Percentiles rank a stretch among this genome's conserved stretches.
phyloP scores from a whole-genome alignment of 2,329 filamentous ascomycete genomes.

The Ambrosiella xylebori region DNA sequence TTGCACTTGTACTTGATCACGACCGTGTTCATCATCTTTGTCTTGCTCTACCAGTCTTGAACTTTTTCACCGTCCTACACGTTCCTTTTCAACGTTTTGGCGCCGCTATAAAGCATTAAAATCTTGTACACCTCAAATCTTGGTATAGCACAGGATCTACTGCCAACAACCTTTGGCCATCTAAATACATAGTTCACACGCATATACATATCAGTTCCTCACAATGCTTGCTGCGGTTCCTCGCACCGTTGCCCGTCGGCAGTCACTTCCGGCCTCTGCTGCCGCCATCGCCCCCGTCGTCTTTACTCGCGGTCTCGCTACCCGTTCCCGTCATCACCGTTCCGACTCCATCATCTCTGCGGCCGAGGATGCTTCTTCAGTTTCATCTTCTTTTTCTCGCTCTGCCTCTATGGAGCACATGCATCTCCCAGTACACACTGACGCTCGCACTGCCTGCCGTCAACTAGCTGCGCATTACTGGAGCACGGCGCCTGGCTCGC shows the following conservation, averaged over 20 bases:
- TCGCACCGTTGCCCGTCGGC: conserved; percentile 10
- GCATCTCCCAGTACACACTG: conserved; percentile 11
- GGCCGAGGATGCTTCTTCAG: not conserved
- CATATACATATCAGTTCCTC: not conserved
- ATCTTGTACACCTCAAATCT: not conserved
- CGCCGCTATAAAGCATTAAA: no score
- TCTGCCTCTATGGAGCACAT: conserved; percentile 10
- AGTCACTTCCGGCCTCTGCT: conserved; percentile 11
- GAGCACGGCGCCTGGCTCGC: conserved; percentile 10
- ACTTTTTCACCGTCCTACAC: no score
- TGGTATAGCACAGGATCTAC: not conserved
- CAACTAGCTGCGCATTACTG: conserved; percentile 13
- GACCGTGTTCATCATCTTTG: no score
- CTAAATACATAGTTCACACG: not conserved
- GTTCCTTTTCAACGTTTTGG: no score
- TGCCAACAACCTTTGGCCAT: not conserved
- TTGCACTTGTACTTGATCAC: no score
- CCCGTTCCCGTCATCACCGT: conserved; percentile 11
- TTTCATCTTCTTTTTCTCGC: conserved; percentile 5
- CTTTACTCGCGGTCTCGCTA: conserved; percentile 10
- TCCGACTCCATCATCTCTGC: not conserved
- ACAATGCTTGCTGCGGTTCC: conserved; percentile 10
- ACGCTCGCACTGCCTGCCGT: conserved; percentile 10
- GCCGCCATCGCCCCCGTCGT: conserved; percentile 6
- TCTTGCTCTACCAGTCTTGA: no score